phyloP scores from a whole-genome alignment of 305 asterid species.

The Nicotiana rustica region DNA sequence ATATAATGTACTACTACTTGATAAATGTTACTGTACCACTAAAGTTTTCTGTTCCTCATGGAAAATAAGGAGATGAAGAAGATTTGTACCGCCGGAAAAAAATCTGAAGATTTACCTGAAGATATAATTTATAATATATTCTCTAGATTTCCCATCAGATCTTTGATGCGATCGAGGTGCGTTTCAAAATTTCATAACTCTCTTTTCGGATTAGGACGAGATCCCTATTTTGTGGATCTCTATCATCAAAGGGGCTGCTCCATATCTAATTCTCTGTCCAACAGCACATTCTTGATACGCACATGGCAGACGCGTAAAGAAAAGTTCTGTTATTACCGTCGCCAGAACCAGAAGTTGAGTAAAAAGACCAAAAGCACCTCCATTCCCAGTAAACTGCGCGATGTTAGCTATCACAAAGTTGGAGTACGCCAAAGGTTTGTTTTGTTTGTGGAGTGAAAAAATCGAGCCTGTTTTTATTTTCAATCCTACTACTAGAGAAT shows the following conservation, averaged over 20 bases:
- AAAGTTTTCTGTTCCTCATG: neutral
- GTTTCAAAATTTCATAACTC: neutral
- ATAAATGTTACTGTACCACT: too few relatives aligned
- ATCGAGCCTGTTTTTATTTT: neutral
- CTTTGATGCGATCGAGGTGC: neutral
- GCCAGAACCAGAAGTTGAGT: neutral
- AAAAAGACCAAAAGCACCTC: too few relatives aligned
- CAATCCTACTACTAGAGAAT: neutral
- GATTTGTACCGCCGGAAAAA: neutral
- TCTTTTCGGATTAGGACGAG: neutral
- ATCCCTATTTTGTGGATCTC: neutral
- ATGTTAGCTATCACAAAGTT: too few relatives aligned
- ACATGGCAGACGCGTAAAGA: too few relatives aligned
- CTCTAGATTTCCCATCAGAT: neutral
- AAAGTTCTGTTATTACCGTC: too few relatives aligned
- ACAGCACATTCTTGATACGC: neutral
- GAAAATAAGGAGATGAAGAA: neutral
- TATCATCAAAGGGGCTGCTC: neutral
- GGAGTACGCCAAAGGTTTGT: neutral
- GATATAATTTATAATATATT: neutral
- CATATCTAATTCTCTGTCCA: neutral
- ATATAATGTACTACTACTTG: too few relatives aligned
- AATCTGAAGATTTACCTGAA: neutral
- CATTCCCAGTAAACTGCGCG: too few relatives aligned
- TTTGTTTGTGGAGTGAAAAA: neutral